Evolutionary conservation across 1,139 yeast genomes (phyloP).

Genomic region (Eremothecium coryli): DNA sequence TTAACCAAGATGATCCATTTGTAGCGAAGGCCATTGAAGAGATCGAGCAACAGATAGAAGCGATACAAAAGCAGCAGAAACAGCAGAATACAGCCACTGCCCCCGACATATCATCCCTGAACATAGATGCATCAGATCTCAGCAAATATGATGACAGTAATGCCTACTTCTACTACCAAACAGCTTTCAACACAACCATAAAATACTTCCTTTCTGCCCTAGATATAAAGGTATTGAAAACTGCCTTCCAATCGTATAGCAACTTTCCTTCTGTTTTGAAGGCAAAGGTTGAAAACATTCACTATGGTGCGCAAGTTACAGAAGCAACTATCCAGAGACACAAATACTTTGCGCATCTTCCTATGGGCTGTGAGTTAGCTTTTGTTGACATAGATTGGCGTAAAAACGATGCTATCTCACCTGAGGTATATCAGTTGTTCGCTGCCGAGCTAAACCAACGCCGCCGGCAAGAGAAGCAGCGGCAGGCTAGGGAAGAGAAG

Average conservation of each 20-base stretch:
- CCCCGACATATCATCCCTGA: conserved; percentile 13
- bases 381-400: conserved; percentile 85
- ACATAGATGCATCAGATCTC: conserved; percentile 15
- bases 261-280: conserved; percentile 58
- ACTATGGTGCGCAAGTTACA: conserved; percentile 48
- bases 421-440: conserved; percentile 48
- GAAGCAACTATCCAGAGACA: conserved; percentile 46
- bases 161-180: conserved; percentile 58
- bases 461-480: conserved; percentile 43
- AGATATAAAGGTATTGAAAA: conserved; percentile 64
- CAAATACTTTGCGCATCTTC: conserved; percentile 74
- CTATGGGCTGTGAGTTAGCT: conserved; percentile 76
- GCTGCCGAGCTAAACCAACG: conserved; percentile 54
- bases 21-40: conserved; percentile 47
- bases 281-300: conserved; percentile 60
- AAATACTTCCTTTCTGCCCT: conserved; percentile 61
- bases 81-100: conserved; percentile 3
- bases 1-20: conserved; percentile 51
- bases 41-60: conserved; percentile 41
- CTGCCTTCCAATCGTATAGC: conserved; percentile 53
- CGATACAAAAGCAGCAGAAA: conserved; percentile 11
- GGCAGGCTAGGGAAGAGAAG: conserved; percentile 57
- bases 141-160: conserved; percentile 30
- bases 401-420: conserved; percentile 33
- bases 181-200: conserved; percentile 58